Evolutionary conservation across 2,329 filamentous ascomycete species (phyloP).

Genomic region (Aspergillus bombycis): DNA sequence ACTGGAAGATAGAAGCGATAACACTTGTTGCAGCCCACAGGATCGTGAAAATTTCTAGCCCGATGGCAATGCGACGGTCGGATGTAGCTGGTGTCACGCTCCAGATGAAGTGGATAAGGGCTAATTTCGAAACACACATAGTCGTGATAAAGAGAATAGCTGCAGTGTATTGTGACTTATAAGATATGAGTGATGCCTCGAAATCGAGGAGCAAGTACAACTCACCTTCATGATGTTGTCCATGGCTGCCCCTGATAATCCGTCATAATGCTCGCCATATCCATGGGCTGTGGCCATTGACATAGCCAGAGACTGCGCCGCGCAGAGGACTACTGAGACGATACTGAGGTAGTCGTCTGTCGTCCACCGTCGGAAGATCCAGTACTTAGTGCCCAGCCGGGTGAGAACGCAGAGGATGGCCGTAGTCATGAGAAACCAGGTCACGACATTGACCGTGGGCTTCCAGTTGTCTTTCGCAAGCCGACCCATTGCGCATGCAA

Average conservation of each 20-base stretch:
- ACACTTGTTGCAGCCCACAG: constrained; percentile 21
- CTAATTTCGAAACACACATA: constrained; percentile 29
- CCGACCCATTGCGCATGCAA: constrained; percentile 1
- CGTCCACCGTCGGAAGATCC: constrained; percentile 23
- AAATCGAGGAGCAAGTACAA: not conserved
- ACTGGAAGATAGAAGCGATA: constrained; percentile 26
- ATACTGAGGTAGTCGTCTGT: constrained; percentile 10
- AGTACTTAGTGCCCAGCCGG: constrained; percentile 29
- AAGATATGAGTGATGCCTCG: not conserved
- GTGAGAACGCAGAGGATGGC: constrained; percentile 28
- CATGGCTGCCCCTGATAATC: constrained; percentile 12
- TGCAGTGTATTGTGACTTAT: constrained; percentile 27
- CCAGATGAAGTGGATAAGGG: constrained; percentile 28
- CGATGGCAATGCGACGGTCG: constrained; percentile 23
- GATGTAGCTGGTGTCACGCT: constrained; percentile 24
- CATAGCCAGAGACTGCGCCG: constrained; percentile 24
- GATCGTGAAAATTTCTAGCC: constrained; percentile 16
- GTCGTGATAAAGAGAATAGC: constrained; percentile 26
- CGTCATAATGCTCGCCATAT: constrained; percentile 24
- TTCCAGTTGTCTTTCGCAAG: not conserved
- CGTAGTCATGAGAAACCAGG: constrained; percentile 33
- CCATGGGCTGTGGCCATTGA: constrained; percentile 27
- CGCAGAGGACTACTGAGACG: constrained; percentile 6
- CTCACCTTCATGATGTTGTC: constrained; percentile 26
- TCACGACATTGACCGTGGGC: constrained; percentile 29